Evolutionary conservation across 805 yeast genomes (phyloP).

Genomic region (Sugiyamaella smithiae): DNA sequence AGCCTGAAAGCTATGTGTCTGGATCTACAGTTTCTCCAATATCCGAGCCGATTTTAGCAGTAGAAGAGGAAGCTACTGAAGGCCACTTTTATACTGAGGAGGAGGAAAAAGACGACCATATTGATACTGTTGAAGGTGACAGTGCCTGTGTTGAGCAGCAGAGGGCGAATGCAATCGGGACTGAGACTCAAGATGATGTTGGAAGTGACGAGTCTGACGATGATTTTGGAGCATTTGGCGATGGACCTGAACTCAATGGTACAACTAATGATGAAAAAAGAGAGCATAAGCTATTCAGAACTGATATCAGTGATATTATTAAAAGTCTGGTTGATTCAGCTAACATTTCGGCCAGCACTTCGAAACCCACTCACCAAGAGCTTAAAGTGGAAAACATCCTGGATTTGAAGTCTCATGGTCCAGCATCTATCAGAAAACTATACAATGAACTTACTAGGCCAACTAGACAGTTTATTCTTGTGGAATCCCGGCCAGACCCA

Average conservation of each 20-base stretch:
- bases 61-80: no score
- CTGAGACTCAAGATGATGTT: not conserved
- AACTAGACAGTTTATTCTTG: constrained; percentile 26
- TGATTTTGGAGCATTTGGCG: not conserved
- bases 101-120: not conserved
- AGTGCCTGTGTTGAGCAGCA: not conserved
- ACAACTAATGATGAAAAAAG: not conserved
- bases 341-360: no score
- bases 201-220: not conserved
- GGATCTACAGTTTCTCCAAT: no score
- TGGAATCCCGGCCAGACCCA: constrained; percentile 21
- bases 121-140: not conserved
- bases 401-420: not conserved
- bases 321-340: not conserved
- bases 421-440: constrained; percentile 16
- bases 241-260: not conserved
- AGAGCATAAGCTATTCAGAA: not conserved
- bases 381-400: no score
- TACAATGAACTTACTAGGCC: constrained; percentile 25
- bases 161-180: not conserved
- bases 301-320: not conserved
- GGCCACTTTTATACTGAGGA: not conserved
- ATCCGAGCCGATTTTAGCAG: no score
- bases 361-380: no score
- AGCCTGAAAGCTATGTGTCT: no score